Evolutionary conservation across 768 basidiomycete genomes (phyloP).

Genomic region (Tulasnella calospora): DNA sequence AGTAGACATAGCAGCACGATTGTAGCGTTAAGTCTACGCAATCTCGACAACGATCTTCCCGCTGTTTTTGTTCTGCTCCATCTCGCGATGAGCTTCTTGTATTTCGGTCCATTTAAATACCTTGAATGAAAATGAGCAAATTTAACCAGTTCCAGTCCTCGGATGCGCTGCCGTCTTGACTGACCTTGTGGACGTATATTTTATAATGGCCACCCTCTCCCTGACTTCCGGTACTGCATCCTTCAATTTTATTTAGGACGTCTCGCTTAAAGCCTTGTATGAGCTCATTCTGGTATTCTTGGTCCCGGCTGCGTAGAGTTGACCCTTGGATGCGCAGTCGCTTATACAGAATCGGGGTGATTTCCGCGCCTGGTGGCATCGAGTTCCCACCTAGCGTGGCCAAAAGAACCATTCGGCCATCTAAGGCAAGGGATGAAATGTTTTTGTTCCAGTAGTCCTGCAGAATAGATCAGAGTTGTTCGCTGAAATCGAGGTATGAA

Average conservation of each 20-base stretch:
- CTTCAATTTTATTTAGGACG: slow-evolving; percentile 53
- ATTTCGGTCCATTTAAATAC: slow-evolving; percentile 78
- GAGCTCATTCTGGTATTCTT: slow-evolving; percentile 72
- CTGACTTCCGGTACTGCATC: slow-evolving; percentile 34
- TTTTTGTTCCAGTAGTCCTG: slow-evolving; percentile 34
- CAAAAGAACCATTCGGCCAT: slow-evolving; percentile 35
- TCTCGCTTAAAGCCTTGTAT: slow-evolving; percentile 52
- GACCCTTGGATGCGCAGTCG: slow-evolving; percentile 84
- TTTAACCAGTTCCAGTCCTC: slow-evolving; percentile 3
- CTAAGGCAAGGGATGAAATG: slow-evolving; percentile 32
- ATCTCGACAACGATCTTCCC: slow-evolving; percentile 42
- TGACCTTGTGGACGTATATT: slow-evolving; percentile 64
- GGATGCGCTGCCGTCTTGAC: slow-evolving; percentile 8
- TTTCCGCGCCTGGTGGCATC: slow-evolving; percentile 47
- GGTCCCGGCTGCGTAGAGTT: slow-evolving; percentile 69
- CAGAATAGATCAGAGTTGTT: slow-evolving; percentile 34
- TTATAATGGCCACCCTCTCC: slow-evolving; percentile 57
- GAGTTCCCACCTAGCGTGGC: slow-evolving; percentile 35
- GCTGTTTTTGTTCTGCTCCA: slow-evolving; percentile 68
- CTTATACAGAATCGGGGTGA: slow-evolving; percentile 71
- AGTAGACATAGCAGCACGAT: not conserved
- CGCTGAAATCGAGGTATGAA: slow-evolving; percentile 33
- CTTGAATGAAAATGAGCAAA: slow-evolving; percentile 37
- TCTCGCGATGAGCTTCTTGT: slow-evolving; percentile 73
- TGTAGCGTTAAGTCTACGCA: not conserved